These are phyloP conservation scores for Aspergillus pseudoviridinutans DNA, from an alignment of 2,329 filamentous ascomycete species.

Conservation along the genomic window DNA sequence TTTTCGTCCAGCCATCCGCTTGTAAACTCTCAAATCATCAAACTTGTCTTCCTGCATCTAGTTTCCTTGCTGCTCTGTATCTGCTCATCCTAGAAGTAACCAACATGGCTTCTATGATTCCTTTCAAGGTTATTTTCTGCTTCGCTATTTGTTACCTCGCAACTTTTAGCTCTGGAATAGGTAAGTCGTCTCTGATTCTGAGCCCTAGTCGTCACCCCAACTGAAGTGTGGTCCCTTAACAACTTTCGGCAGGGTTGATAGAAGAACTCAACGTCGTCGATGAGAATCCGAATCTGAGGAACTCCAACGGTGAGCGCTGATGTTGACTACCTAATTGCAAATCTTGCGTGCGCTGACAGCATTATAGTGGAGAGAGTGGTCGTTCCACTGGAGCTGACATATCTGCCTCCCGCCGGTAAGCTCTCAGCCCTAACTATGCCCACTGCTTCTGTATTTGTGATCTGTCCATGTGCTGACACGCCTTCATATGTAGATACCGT, in stretches of 20 bases:
- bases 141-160: conserved; percentile 20
- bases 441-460: conserved; percentile 2
- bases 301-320: background rate
- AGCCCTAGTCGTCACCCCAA: background rate
- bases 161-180: conserved; percentile 8
- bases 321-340: background rate
- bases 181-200: conserved; percentile 14
- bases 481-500: background rate
- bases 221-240: background rate
- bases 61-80: background rate
- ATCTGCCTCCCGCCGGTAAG: background rate
- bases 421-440: background rate
- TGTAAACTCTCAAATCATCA: background rate
- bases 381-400: background rate
- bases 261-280: background rate
- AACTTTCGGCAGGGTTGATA: background rate
- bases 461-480: background rate
- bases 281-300: background rate
- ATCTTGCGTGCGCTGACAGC: background rate
- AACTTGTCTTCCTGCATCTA: background rate
- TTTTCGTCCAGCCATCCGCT: conserved; percentile 3
- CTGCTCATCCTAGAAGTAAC: background rate
- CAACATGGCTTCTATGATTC: conserved; percentile 10
- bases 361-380: background rate
- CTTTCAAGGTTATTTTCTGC: conserved; percentile 15